A percentile compares a stretch with the other conserved stretches of the same genome.
Conservation (phyloP, 805 yeast genomes). For the Monosporozyma siamensis region DNA sequence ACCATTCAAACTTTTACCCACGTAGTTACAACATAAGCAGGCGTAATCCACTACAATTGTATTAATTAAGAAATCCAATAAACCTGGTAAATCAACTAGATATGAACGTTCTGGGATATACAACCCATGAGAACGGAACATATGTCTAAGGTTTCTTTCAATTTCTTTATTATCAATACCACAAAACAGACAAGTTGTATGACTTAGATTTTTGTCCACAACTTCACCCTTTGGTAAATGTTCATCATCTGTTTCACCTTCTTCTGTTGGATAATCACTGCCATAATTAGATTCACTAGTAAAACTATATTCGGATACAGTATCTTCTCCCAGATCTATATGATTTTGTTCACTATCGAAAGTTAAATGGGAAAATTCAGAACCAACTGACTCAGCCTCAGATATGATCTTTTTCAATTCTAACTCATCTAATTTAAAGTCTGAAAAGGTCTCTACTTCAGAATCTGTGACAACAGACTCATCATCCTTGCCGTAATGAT, state of each 20-base stretch:
- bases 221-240: conserved; percentile 14
- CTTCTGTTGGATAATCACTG: conserved; percentile 27
- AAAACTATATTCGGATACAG: conserved; percentile 42
- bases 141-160: conserved; percentile 59
- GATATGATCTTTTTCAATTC: conserved; percentile 33
- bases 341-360: conserved; percentile 28
- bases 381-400: conserved; percentile 46
- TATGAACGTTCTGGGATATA: conserved; percentile 77
- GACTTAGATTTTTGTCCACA: conserved; percentile 9
- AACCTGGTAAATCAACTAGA: conserved; percentile 58
- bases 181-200: conserved; percentile 42
- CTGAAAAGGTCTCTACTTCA: background rate
- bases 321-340: conserved; percentile 34
- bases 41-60: conserved; percentile 74
- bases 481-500: conserved; percentile 23
- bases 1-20: conserved; percentile 77
- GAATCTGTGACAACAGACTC: background rate
- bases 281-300: conserved; percentile 32
- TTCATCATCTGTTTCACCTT: conserved; percentile 17
- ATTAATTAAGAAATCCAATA: conserved; percentile 67
- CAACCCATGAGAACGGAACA: conserved; percentile 74
- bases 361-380: conserved; percentile 42
- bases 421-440: background rate
- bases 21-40: conserved; percentile 73
- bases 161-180: conserved; percentile 43